Percentiles rank a stretch among this genome's conserved stretches.
Conservation (phyloP, 306 rosid species). For the Quercus agrifolia region DNA sequence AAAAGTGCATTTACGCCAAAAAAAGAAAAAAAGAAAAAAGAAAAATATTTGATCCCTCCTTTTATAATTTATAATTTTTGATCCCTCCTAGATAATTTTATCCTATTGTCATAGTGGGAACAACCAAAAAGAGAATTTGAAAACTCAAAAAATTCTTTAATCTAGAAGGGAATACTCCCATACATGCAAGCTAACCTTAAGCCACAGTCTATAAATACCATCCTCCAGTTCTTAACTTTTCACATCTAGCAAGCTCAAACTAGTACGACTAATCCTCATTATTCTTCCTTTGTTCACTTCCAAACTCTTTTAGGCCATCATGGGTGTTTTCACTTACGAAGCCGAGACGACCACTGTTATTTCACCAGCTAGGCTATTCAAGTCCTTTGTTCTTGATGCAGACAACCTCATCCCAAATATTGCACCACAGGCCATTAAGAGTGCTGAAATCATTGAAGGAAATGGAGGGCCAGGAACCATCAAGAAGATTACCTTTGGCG, state of each 20-base stretch:
- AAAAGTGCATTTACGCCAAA: too few relatives aligned
- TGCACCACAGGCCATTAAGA: background rate
- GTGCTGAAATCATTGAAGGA: slow-evolving; percentile 35
- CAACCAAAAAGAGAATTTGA: background rate
- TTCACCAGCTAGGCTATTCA: slow-evolving; percentile 28
- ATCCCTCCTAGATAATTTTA: too few relatives aligned
- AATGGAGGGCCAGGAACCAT: slow-evolving; percentile 37
- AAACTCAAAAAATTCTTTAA: too few relatives aligned
- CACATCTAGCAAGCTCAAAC: background rate
- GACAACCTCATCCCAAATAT: slow-evolving; percentile 32
- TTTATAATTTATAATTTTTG: too few relatives aligned
- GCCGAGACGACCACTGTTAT: slow-evolving; percentile 10
- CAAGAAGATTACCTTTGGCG: slow-evolving; percentile 24
- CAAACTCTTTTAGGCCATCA: background rate
- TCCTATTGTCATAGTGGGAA: too few relatives aligned
- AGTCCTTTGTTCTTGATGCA: slow-evolving; percentile 16
- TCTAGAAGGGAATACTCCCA: too few relatives aligned
- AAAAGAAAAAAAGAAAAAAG: too few relatives aligned
- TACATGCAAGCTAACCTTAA: background rate
- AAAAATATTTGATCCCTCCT: too few relatives aligned
- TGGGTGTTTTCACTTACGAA: slow-evolving; percentile 34
- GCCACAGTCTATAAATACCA: background rate
- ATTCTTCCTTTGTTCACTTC: background rate
- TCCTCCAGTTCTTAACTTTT: too few relatives aligned
- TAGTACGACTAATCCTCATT: background rate